These are phyloP conservation scores for Xerophyta viscosa DNA, from an alignment of 106 monocot genomes.

Conservation along the genomic window DNA sequence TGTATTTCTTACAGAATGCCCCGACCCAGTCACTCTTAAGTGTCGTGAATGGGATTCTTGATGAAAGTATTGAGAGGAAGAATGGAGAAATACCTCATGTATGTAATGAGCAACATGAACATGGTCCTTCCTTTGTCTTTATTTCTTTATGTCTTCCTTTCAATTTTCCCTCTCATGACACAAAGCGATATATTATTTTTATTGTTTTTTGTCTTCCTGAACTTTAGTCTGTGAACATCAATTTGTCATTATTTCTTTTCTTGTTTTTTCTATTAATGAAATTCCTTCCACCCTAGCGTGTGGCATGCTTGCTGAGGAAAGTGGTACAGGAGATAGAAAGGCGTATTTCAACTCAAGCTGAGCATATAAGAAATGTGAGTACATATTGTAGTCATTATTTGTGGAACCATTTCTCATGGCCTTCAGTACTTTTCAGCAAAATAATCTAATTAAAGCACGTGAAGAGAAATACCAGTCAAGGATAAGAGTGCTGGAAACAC, in stretches of 20 bases:
- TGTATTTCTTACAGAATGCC: constrained; percentile 52
- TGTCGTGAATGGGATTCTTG: constrained; percentile 71
- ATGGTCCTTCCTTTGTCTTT: too few species aligned
- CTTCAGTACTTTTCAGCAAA: constrained; percentile 32
- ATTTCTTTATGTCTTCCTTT: too few species aligned
- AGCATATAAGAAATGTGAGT: constrained; percentile 94
- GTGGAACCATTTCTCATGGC: too few species aligned
- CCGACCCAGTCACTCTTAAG: constrained; percentile 75
- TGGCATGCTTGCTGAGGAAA: constrained; percentile 66
- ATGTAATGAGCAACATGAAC: too few species aligned
- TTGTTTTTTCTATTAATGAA: too few species aligned
- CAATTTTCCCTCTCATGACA: too few species aligned
- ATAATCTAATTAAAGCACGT: constrained; percentile 51
- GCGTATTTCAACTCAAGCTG: constrained; percentile 79
- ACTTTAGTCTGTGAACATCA: too few species aligned
- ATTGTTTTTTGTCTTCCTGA: not conserved
- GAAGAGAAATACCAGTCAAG: constrained; percentile 75
- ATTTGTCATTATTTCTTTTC: too few species aligned
- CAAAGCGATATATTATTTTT: too few species aligned
- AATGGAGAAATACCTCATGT: constrained; percentile 96
- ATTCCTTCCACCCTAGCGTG: constrained; percentile 59
- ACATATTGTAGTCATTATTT: too few species aligned
- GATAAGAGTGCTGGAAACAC: constrained; percentile 63
- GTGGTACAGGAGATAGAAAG: constrained; percentile 88
- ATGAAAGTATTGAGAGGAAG: constrained; percentile 79